Conservation (phyloP, 768 basidiomycete genomes). For the Phanerodontia chrysosporium region DNA sequence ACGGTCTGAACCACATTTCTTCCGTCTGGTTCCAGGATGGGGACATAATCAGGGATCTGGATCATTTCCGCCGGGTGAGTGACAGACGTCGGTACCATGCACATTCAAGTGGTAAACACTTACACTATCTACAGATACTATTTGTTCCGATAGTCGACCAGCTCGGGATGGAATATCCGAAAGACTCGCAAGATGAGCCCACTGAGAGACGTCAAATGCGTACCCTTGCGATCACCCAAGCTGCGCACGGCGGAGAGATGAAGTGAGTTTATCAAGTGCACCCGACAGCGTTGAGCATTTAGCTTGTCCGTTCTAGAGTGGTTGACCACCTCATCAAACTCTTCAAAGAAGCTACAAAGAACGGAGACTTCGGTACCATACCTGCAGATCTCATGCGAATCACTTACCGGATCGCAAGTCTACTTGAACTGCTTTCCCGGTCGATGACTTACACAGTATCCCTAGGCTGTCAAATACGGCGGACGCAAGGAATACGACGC, state of each 20-base stretch:
- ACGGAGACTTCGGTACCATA: constrained; percentile 71
- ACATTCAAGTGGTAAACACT: not conserved
- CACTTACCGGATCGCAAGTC: constrained; percentile 51
- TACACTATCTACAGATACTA: constrained; percentile 39
- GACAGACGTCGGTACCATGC: not conserved
- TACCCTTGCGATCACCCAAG: constrained; percentile 62
- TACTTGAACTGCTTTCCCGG: constrained; percentile 13
- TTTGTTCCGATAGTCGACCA: constrained; percentile 74
- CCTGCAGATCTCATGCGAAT: constrained; percentile 71
- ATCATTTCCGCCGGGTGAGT: constrained; percentile 57
- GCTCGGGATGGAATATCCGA: constrained; percentile 73
- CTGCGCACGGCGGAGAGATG: constrained; percentile 43
- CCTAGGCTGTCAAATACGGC: constrained; percentile 68
- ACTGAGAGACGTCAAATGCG: constrained; percentile 69
- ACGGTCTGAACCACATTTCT: constrained; percentile 48
- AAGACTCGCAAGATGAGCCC: constrained; percentile 54
- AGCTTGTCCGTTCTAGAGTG: constrained; percentile 46
- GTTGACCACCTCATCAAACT: constrained; percentile 65
- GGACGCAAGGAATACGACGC: constrained; percentile 73
- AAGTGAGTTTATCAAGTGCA: constrained; percentile 22
- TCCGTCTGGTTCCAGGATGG: constrained; percentile 84
- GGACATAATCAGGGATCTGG: constrained; percentile 46
- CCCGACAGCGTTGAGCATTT: not conserved
- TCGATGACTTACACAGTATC: not conserved
- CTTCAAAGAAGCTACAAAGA: constrained; percentile 67